These are phyloP conservation scores for Eragrostis curvula DNA, from an alignment of 176 grass and related monocot genomes.

Conservation along the genomic window DNA sequence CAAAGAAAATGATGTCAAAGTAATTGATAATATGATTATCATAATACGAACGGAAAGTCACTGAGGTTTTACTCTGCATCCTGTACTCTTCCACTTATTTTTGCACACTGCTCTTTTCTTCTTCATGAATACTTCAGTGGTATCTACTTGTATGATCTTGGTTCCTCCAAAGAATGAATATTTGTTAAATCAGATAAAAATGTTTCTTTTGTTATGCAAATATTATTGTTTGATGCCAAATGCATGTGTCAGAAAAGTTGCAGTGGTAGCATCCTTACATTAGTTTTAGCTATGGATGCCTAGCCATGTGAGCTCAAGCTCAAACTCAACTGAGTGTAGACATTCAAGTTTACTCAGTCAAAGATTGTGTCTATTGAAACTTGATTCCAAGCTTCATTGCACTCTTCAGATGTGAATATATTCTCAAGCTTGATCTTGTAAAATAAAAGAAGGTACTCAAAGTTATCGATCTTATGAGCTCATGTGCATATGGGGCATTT, in stretches of 20 bases:
- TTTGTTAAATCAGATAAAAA: not conserved
- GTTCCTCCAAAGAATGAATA: not conserved
- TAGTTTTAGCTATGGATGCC: slow-evolving; percentile 5
- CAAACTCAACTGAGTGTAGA: not conserved
- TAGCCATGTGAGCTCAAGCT: not conserved
- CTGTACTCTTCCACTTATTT: not conserved
- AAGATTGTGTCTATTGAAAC: not conserved
- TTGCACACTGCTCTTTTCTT: not conserved
- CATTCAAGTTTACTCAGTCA: not conserved
- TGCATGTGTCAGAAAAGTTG: not conserved
- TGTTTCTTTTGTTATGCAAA: not conserved
- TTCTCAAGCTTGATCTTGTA: not conserved
- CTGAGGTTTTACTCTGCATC: not conserved
- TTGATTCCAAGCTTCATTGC: not conserved
- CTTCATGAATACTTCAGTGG: slow-evolving; percentile 21
- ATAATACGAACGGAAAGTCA: not conserved
- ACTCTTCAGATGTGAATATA: not conserved
- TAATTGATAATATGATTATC: not conserved
- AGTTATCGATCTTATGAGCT: not conserved
- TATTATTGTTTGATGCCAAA: not conserved
- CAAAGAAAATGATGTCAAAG: not conserved
- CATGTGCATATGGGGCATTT: not conserved
- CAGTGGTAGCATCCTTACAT: not conserved
- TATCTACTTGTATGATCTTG: not conserved
- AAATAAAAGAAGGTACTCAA: slow-evolving; percentile 19